Evolutionary conservation across 345 rosid species (phyloP).

Genomic region (Trapa incisa): DNA sequence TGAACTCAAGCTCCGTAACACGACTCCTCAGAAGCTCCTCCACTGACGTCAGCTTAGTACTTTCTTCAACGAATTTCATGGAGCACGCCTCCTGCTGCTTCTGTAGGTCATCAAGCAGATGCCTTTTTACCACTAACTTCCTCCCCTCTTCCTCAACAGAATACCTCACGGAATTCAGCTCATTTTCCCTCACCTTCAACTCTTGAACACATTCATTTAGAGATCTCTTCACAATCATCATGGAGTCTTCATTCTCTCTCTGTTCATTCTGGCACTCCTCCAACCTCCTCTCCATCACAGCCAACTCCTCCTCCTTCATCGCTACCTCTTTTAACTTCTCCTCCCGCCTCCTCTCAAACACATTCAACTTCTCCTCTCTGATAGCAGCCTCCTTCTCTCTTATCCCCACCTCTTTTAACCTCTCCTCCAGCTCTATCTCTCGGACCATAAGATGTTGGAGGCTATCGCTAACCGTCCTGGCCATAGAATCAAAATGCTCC

Average conservation of each 20-base stretch:
- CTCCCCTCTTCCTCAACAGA: background rate
- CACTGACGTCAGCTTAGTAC: background rate
- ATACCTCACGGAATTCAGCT: background rate
- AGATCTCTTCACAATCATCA: background rate
- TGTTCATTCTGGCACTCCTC: slow-evolving; percentile 1
- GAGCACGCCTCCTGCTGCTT: background rate
- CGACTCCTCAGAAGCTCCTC: background rate
- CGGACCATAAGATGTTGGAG: background rate
- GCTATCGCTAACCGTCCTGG: slow-evolving; percentile 2
- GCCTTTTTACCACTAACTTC: background rate
- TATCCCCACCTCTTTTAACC: background rate
- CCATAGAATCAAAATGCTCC: slow-evolving; percentile 10
- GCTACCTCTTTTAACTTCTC: background rate
- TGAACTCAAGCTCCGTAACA: background rate
- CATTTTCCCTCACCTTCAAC: background rate
- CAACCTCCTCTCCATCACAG: background rate
- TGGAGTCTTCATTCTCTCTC: background rate
- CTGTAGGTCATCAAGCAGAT: slow-evolving; percentile 1
- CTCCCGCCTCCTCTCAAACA: background rate
- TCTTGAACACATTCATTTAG: background rate
- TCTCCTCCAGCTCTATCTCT: slow-evolving; percentile 3
- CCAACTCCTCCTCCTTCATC: slow-evolving; percentile 1
- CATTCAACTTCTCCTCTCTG: background rate
- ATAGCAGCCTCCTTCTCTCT: background rate
- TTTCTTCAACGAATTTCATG: background rate